Base-by-base conservation (phyloP, 257 asterid genomes). In the Pogostemon cablin region DNA sequence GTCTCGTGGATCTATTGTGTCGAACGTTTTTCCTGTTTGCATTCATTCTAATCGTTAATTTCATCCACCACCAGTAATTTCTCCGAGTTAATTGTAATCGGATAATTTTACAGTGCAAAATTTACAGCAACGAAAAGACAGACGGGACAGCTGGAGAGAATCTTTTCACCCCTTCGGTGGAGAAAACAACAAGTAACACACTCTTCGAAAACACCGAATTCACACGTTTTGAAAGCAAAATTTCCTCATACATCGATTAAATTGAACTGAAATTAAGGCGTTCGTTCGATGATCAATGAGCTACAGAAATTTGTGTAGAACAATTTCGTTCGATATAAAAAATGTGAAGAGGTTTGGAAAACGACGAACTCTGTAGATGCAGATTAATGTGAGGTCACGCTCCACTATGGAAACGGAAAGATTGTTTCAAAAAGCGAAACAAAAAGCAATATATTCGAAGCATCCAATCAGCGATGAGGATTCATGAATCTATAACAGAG, bases 1-100 rank as follows among this genome's bases (percentile, higher is more conserved):
- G 3, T 77, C 71, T 50, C 92, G 74, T 0, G 92, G 92, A 60
- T 86, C 92, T 15, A 82, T 72, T 1, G 82, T 84, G 63, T 77
- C 84, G 43, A 86, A 86, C 0, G 71, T 86, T 54, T 76, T 84
- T 34, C 92, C 92, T 86, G 78, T 25, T 48, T 34, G 48, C 7
- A 3, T 15, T 47, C 7, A 4, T 3, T 4, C 3, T 20, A 4
- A 54, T 20, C 10, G 35, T 53, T 2, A 53, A 35, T 25, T 25
- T 25, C 2, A 25, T 25, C 32, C 32, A 25, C 32, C 32, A 25
- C 32, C 32, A 25, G 32, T 25, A 25, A 15, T 59, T 58, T 35
- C 4, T 9, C 11, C 1, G 2, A 56, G 34, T 56, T 56, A 32
- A 56, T 32, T 56, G 41, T 32, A 32, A 56, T 56, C 12, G 4